A percentile compares a stretch with the other conserved stretches of the same genome.
Evolutionary conservation across 2,329 filamentous ascomycete species (phyloP).

Genomic region (Dothistroma pini): DNA sequence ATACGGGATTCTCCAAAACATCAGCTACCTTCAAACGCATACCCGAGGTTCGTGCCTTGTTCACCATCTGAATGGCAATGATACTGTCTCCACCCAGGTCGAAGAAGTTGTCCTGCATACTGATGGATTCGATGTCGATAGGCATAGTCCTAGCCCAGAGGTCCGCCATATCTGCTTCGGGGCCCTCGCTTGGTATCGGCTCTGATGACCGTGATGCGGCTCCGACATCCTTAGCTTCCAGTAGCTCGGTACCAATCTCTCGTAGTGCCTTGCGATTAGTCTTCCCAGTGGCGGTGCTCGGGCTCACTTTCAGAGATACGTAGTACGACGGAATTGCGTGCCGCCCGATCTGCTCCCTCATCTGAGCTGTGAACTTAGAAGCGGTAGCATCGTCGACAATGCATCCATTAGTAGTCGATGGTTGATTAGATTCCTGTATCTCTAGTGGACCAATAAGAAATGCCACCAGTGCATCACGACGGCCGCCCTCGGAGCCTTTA

Average conservation of each 20-base stretch:
- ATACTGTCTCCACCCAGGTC: no score
- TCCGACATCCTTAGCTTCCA: not conserved
- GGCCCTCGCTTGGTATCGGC: not conserved
- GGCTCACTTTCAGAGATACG: not conserved
- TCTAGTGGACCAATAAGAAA: not conserved
- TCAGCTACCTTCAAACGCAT: conserved; percentile 5
- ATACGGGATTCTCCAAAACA: conserved; percentile 1
- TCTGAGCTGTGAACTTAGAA: not conserved
- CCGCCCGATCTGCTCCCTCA: not conserved
- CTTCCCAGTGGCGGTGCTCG: conserved; percentile 2
- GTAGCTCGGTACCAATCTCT: not conserved
- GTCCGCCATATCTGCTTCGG: no score
- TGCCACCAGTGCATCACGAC: conserved; percentile 3
- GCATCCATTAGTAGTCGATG: not conserved
- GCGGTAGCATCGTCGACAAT: not conserved
- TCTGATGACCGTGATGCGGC: not conserved
- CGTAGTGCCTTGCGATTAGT: not conserved
- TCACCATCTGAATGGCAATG: no score
- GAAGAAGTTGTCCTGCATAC: no score
- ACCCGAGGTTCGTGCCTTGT: not conserved
- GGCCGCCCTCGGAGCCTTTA: not conserved
- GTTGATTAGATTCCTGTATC: not conserved
- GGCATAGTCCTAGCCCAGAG: no score
- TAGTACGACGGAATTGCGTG: conserved; percentile 5
- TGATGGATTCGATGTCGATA: no score